Evolutionary conservation across 1,284 basidiomycete species (phyloP).

Genomic region (Cutaneotrichosporon mucoides): DNA sequence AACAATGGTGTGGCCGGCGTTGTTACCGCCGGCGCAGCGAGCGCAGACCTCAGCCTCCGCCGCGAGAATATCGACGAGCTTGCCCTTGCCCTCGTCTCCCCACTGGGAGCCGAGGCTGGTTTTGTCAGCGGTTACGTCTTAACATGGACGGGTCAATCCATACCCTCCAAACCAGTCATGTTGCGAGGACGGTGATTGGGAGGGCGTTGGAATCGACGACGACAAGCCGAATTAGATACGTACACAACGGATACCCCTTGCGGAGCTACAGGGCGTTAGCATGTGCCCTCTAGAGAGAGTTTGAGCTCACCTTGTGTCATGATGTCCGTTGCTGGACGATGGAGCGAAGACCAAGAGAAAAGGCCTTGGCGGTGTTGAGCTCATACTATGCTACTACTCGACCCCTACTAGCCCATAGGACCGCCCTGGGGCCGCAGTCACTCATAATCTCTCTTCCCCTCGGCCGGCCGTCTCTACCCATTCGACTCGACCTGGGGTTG

Average conservation of each 20-base stretch:
- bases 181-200: too few relatives aligned
- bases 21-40: slow-evolving; percentile 95
- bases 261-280: slow-evolving; percentile 12
- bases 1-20: slow-evolving; percentile 97
- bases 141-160: too few relatives aligned
- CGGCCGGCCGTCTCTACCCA: too few relatives aligned
- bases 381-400: too few relatives aligned
- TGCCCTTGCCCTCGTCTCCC: slow-evolving; percentile 96
- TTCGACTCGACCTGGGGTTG: too few relatives aligned
- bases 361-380: background rate
- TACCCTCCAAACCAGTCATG: too few relatives aligned
- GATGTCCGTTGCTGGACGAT: slow-evolving; percentile 16
- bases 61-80: slow-evolving; percentile 88
- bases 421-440: too few relatives aligned
- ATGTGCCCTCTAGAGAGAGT: background rate
- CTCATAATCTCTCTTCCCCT: too few relatives aligned
- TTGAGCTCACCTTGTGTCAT: slow-evolving; percentile 13
- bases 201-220: background rate
- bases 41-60: slow-evolving; percentile 89
- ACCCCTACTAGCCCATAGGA: too few relatives aligned
- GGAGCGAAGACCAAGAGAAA: slow-evolving; percentile 3
- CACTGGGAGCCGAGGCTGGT: slow-evolving; percentile 74
- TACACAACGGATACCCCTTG: slow-evolving; percentile 24
- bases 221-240: slow-evolving; percentile 3
- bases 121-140: background rate